Base-by-base conservation (phyloP, 108 stramenopile genomes). In the Epipyxis sp. region DNA sequence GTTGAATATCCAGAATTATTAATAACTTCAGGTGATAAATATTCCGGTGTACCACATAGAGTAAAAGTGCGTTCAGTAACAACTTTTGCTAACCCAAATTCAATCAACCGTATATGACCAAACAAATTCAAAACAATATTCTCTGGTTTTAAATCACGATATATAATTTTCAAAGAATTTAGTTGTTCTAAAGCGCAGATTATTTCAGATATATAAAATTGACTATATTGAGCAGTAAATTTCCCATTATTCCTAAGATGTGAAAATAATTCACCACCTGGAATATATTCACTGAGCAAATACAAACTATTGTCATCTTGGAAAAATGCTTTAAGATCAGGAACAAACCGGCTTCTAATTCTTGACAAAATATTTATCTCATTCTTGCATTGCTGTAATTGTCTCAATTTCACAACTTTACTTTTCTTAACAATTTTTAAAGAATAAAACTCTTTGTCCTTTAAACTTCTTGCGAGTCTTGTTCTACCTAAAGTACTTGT, bases 241-340 rank as follows among this genome's bases (percentile, higher is more conserved):
- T 34, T 37, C 3, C 50, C 6, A 6, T 37, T 25, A 29, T 32
- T 13, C 6, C 90, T 83, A 69, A 94, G 77, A 42, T 92, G 76
- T 40, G 84, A 85, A 78, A 89, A 92, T 1, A 94, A 81, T 80
- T 94, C 94, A 59, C 69, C 89, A 82, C 6, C 93, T 89, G 50
- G 95, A 91, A 84, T 92, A 25, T 92, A 88, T 59, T 92, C 92
- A 76, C 94, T 90, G 42, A 96, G 82, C 92, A 96, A 93, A 83
- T 91, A 94, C 72, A 94, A 77, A 81, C 88, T 85, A 34, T 88
- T 86, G 30, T 93, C 92, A 81, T 94, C 93, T 86, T 94, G 92
- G 43, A 74, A 74, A 20, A 74, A 13, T 13, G 32, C 71, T 35
- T 39, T 3, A 13, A 74, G 44, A 43, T 74, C 50, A 27, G 10